phyloP scores from a whole-genome alignment of 257 asterid species.

The Salvia splendens region DNA sequence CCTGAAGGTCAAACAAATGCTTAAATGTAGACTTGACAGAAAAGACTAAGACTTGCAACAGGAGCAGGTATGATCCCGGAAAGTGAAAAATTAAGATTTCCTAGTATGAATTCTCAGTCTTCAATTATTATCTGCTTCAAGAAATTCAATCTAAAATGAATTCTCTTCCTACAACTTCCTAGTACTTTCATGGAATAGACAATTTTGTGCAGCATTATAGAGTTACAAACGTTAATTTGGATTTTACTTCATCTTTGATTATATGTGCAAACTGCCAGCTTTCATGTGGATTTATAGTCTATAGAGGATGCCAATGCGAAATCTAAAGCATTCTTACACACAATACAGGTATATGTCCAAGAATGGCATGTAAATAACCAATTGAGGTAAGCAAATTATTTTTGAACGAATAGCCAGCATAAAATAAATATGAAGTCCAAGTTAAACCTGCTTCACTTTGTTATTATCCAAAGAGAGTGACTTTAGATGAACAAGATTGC shows the following conservation, averaged over 20 bases:
- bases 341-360: neutral
- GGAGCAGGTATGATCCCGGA: slow-evolving; percentile 1
- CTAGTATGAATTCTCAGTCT: neutral
- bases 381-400: neutral
- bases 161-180: slow-evolving; percentile 1
- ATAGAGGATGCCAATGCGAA: neutral
- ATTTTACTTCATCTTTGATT: neutral
- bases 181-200: neutral
- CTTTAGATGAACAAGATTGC: slow-evolving; percentile 85
- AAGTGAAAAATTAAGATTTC: neutral
- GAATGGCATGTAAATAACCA: neutral
- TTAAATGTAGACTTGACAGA: neutral
- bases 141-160: neutral
- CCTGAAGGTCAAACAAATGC: neutral
- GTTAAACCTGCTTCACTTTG: slow-evolving; percentile 72
- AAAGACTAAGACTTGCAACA: neutral
- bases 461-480: slow-evolving; percentile 83
- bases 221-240: neutral
- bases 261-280: neutral
- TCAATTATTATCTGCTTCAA: neutral
- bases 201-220: neutral
- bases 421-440: slow-evolving; percentile 27
- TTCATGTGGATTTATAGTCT: slow-evolving; percentile 7
- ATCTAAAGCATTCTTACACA: slow-evolving; percentile 2
- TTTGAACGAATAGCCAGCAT: neutral